These are phyloP conservation scores for Kodamaea nitidulidarum DNA, from an alignment of 805 yeast species.

Conservation along the genomic window DNA sequence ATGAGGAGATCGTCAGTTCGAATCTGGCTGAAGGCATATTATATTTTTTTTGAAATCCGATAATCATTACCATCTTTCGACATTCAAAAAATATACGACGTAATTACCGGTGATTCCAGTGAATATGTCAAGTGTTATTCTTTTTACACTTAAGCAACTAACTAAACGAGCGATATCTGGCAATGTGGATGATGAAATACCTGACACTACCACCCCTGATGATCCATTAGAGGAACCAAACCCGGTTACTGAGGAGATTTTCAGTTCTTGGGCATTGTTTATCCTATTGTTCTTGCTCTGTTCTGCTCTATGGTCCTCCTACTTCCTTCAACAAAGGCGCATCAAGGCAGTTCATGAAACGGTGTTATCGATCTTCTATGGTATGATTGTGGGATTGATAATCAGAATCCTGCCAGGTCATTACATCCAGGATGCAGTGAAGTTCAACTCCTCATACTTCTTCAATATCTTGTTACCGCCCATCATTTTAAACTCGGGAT, in stretches of 20 bases:
- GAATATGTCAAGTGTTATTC: conserved; percentile 24
- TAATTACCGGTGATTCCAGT: not conserved
- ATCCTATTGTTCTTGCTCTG: conserved; percentile 76
- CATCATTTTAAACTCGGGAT: conserved; percentile 91
- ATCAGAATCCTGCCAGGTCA: conserved; percentile 93
- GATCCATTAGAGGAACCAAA: conserved; percentile 58
- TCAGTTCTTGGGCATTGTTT: conserved; percentile 95
- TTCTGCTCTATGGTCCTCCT: conserved; percentile 92
- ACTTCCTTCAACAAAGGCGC: conserved; percentile 83
- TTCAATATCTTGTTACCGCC: conserved; percentile 95
- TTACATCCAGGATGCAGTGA: conserved; percentile 93
- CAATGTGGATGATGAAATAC: conserved; percentile 30
- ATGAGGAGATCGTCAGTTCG: conserved; percentile 4
- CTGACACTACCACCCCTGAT: conserved; percentile 44
- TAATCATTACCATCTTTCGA: not conserved
- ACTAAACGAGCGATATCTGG: conserved; percentile 30
- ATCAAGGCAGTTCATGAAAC: conserved; percentile 98
- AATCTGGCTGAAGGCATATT: conserved; percentile 3
- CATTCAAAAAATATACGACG: not conserved
- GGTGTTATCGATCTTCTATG: conserved; percentile 90
- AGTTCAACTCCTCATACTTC: conserved; percentile 90
- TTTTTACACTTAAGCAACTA: conserved; percentile 24
- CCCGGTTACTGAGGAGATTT: conserved; percentile 91
- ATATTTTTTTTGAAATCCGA: not conserved
- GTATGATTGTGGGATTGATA: conserved; percentile 91